Evolutionary conservation across 495 filamentous ascomycete species (phyloP), one percentile per base, ranked within the genome.

Genomic region (Trichoderma asperelloides): DNA sequence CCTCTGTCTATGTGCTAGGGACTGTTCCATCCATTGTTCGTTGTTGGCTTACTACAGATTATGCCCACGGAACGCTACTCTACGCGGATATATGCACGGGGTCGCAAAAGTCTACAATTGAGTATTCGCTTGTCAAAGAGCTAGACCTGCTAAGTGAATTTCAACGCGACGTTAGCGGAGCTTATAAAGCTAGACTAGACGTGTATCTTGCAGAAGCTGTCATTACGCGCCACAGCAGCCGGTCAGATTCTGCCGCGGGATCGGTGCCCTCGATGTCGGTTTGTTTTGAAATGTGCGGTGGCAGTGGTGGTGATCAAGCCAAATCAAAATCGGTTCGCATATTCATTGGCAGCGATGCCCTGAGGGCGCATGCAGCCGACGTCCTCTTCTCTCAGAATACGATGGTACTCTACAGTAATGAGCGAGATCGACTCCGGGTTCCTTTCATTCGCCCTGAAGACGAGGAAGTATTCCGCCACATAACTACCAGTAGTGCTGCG

Each of bases 371-470:
- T 75, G 93, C 89, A 72, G 93, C 92, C 27, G 96, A 98, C 74
- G 84, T 98, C 33, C 78, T 97, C 13, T 93, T 98, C 73, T 97
- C 95, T 0, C 89, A 93, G 67, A 96, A 96, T 69, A 86, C 87
- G 67, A 84, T 98, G 74, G 89, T 90, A 0, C 82, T 98, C 57
- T 91, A 92, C 69, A 91, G 94, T 71, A 90, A 93, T 72, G 90
- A 94, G 37, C 84, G 90, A 47, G 91, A 90, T 74, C 96, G 95
- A 69, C 78, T 98, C n/a, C 92, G 89, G 23, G 87, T 98, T 25
- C 95, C 94, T 30, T 88, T 98, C 68, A 93, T 96, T 62, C 86
- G 94, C 49, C 96, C 95, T n/a, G 94, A 97, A 74, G 88, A 92
- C 68, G 92, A 96, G 65, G 80, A 78, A 11, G 78, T 86, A 3